phyloP scores from a whole-genome alignment of 768 basidiomycete species.

The Clathrus columnatus region DNA sequence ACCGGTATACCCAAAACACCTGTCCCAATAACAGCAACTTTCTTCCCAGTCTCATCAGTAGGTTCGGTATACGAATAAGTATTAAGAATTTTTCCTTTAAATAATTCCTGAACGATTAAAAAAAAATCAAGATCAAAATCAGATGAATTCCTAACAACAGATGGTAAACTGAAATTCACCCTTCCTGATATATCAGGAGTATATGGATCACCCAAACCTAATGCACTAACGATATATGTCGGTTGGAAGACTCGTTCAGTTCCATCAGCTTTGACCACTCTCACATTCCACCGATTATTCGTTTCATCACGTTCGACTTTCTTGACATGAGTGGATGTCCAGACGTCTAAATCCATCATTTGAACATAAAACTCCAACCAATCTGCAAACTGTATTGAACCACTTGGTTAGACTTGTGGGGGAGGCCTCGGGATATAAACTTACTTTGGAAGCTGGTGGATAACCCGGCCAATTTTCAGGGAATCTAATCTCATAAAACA shows the following conservation, averaged over 20 bases:
- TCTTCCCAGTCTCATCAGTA: constrained; percentile 2
- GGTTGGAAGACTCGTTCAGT: background rate
- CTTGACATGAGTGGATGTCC: background rate
- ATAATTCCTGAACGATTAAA: background rate
- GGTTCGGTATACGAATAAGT: background rate
- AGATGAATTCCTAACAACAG: background rate
- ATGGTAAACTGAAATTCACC: background rate
- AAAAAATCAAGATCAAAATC: background rate
- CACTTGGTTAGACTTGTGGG: no score
- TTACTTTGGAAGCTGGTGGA: background rate
- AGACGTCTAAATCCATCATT: background rate
- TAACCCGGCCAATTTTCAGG: background rate
- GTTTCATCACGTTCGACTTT: background rate
- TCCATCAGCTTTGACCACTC: background rate
- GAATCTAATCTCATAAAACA: background rate
- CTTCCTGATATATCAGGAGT: background rate
- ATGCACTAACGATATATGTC: background rate
- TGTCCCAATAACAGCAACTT: constrained; percentile 7
- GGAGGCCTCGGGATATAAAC: background rate
- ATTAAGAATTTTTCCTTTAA: background rate
- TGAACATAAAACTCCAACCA: constrained; percentile 1
- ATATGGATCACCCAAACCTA: background rate
- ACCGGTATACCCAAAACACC: background rate
- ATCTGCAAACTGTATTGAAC: background rate
- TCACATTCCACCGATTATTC: background rate